Conservation (phyloP, 495 filamentous ascomycete species). For the Trichodelitschia bisporula region DNA sequence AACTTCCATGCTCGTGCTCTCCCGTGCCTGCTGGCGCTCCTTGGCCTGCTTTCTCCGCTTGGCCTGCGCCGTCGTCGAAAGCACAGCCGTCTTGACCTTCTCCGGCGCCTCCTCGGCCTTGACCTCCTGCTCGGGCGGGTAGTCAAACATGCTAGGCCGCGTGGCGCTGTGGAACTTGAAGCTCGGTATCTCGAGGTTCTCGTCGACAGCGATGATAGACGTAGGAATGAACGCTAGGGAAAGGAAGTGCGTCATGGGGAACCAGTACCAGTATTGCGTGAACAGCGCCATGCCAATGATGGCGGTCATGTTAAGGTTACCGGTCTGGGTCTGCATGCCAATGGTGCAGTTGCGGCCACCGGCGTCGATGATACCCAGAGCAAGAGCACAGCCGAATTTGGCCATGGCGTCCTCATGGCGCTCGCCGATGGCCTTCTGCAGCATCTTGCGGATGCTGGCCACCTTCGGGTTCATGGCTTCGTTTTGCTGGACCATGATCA, state of each 20-base stretch:
- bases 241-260: constrained; percentile 94
- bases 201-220: constrained; percentile 78
- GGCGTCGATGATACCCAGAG: constrained; percentile 92
- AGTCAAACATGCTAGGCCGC: constrained; percentile 87
- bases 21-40: constrained; percentile 17
- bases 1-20: constrained; percentile 19
- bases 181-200: constrained; percentile 78
- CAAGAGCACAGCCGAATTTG: constrained; percentile 86
- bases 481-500: constrained; percentile 97
- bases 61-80: constrained; percentile 91
- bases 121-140: constrained; percentile 84
- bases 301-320: constrained; percentile 91
- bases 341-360: constrained; percentile 97
- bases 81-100: constrained; percentile 83
- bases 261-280: constrained; percentile 99
- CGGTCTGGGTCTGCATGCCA: constrained; percentile 87
- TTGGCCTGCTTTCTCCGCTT: constrained; percentile 61
- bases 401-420: constrained; percentile 99
- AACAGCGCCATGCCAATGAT: constrained; percentile 97
- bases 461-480: constrained; percentile 47
- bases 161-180: constrained; percentile 94
- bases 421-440: constrained; percentile 59
- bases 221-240: constrained; percentile 85
- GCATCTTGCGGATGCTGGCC: constrained; percentile 33
- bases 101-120: constrained; percentile 84